Percentiles rank a stretch among this genome's conserved stretches.
Evolutionary conservation across 805 yeast species (phyloP).

Genomic region (Candida ortonii): DNA sequence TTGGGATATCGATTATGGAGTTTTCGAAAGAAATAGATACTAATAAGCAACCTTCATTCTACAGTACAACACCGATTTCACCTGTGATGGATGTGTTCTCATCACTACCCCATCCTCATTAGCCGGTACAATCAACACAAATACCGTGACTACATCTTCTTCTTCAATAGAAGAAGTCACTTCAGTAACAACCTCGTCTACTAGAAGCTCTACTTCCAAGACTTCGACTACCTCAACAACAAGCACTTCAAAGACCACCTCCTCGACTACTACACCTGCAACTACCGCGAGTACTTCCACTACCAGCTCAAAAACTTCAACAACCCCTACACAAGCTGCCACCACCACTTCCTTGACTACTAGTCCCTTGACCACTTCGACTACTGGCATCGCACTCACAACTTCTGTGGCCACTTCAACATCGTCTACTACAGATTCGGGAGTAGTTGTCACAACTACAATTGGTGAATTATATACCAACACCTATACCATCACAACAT

Average conservation of each 20-base stretch:
- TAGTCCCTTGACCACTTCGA: conserved; percentile 2
- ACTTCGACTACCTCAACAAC: conserved; percentile 9
- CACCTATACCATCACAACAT: conserved; percentile 19
- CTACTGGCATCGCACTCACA: neutral
- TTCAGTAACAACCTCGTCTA: conserved; percentile 14
- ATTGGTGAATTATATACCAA: conserved; percentile 12
- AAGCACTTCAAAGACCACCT: conserved; percentile 6
- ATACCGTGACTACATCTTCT: conserved; percentile 12
- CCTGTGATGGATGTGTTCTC: conserved; percentile 27
- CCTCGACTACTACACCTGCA: conserved; percentile 10
- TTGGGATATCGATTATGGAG: too few species aligned
- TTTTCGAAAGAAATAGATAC: too few species aligned
- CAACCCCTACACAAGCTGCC: conserved; percentile 7
- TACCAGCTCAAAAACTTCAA: conserved; percentile 4
- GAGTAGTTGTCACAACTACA: conserved; percentile 12
- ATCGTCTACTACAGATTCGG: conserved; percentile 4
- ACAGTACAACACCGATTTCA: conserved; percentile 28
- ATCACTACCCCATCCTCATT: conserved; percentile 28
- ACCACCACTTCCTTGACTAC: conserved; percentile 3
- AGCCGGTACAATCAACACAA: conserved; percentile 26
- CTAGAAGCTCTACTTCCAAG: conserved; percentile 12
- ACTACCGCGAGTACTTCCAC: conserved; percentile 7
- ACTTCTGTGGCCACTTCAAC: conserved; percentile 4
- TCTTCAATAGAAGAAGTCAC: conserved; percentile 11
- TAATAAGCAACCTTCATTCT: too few species aligned